Evolutionary conservation across 805 yeast species (phyloP), one percentile per base, ranked within the genome.

Genomic region (Millerozyma acaciae): DNA sequence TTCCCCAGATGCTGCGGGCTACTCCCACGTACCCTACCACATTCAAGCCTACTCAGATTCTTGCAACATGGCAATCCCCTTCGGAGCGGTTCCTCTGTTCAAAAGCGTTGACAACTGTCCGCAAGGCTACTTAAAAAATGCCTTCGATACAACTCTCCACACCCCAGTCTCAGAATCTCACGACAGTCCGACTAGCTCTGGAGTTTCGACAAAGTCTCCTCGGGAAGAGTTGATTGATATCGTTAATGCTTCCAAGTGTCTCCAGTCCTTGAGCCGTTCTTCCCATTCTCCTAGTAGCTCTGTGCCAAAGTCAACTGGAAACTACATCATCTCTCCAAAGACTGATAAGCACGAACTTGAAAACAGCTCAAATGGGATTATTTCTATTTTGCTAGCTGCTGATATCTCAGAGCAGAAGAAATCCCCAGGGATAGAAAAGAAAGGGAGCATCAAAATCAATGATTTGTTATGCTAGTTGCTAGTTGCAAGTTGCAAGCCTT

Each of bases 211-310:
- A n/a, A n/a, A n/a, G n/a, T n/a, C n/a, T n/a, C 7, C 26, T 6
- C 9, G 10, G 10, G 26, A 23, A 16, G 60, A 54, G 6, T 44
- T 55, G 45, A 38, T 50, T 24, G 68, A 57, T 27, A 47, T 62
- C 9, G 55, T 62, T 15, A 57, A 53, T 37, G 68, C 67, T 7
- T 60, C 65, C 20, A 51, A 54, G 37, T 62, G 67, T 38, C 44
- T 62, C 8, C 65, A 60, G 39, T 50, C 55, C 17, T 30, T 60
- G 32, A 42, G 55, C 24, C 29, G 37, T 23, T 33, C 42, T 14
- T 42, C 27, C 22, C 28, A 27, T 25, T 37, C 43, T 24, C 49
- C 49, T 6, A 36, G 40, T 18, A 28, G 16, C 21, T 24, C 31
- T 13, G 26, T 25, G n/a, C 20, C 30, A n/a, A 6, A 29, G 8